Evolutionary conservation across 2,329 filamentous ascomycete species (phyloP), one percentile per base, ranked within the genome.

Genomic region (Nemania sp.): DNA sequence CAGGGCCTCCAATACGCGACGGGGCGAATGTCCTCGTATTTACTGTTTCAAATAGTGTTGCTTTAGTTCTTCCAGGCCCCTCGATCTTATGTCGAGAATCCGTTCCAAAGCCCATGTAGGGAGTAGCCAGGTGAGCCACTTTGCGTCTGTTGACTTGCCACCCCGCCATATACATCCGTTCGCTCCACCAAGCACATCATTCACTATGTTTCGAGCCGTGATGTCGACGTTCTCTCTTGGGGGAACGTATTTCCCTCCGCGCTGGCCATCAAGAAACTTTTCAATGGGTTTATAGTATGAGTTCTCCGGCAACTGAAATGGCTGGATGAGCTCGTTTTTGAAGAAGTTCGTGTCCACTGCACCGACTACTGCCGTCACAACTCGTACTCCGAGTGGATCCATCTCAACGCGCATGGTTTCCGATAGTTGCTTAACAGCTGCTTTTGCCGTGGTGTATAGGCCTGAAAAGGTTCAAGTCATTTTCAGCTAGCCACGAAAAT

Each of bases 341-440:
- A n/a, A n/a, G n/a, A n/a, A n/a, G n/a, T n/a, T n/a, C n/a, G 63
- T 57, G 4, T 54, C 26, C 2, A 56, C 58, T 22, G 59, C 59
- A 9, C 57, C 59, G 9, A 37, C 40, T 15, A 57, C n/a, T 23
- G 33, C 33, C 19, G 56, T 54, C 8, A 54, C 26, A 6, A 54
- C 52, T 12, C 52, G 45, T n/a, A 54, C 46, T 26, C 40, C 52
- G 2, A 54, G 40, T 2, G 45, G 45, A 8, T 39, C 45, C 28
- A 54, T 19, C 9, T 54, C 52, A 8, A 23, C 45, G 5, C 52
- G 52, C 34, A 54, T 24, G 14, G 14, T 19, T 20, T 54, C 52
- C 1, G 46, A 49, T 11, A 54, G 17, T 7, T 28, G 15, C 20
- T 40, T 49, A 1, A 30, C 33, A 5, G 52, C 39, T n/a, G 40